Evolutionary conservation across 2,329 filamentous ascomycete genomes (phyloP).

Genomic region (Colletotrichum sp.): DNA sequence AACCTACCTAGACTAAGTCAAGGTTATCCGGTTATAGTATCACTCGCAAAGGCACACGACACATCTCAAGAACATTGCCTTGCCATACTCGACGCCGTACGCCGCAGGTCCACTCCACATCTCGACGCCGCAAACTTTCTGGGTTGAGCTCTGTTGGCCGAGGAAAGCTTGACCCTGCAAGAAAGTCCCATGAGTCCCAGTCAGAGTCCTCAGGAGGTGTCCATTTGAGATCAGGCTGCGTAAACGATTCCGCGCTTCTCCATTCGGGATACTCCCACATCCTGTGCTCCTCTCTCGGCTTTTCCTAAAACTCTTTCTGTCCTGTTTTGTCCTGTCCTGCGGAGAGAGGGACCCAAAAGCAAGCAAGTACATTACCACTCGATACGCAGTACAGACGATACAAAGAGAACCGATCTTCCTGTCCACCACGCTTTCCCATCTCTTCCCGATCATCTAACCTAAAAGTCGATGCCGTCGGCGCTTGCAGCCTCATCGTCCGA

Average conservation of each 20-base stretch:
- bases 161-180: background rate
- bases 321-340: background rate
- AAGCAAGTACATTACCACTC: background rate
- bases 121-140: background rate
- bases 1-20: background rate
- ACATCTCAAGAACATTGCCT: background rate
- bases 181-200: background rate
- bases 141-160: constrained; percentile 3
- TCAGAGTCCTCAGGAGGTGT: background rate
- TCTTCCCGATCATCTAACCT: constrained; percentile 1
- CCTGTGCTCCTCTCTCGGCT: background rate
- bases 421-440: background rate
- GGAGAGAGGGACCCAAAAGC: background rate
- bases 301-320: background rate
- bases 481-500: constrained; percentile 9
- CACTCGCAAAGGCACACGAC: background rate
- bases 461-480: constrained; percentile 12
- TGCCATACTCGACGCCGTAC: background rate
- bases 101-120: background rate
- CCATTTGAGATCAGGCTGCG: background rate
- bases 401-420: background rate
- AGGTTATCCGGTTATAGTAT: background rate
- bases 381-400: background rate
- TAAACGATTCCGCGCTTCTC: background rate
- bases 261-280: background rate